Evolutionary conservation across 2,329 filamentous ascomycete species (phyloP).

Genomic region (Diaporthe sp.): DNA sequence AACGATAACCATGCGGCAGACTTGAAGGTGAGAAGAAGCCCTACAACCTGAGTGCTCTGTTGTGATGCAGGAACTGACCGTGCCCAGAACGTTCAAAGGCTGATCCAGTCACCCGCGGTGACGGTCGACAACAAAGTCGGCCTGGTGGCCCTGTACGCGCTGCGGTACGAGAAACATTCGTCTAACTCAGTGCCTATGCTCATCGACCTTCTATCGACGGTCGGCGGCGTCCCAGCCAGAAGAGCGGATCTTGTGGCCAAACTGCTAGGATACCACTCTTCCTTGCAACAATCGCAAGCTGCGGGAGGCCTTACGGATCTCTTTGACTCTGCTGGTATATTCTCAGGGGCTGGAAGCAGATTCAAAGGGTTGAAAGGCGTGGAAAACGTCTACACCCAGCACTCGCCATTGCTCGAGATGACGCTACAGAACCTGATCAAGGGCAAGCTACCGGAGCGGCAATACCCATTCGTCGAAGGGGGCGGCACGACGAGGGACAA

Average conservation of each 20-base stretch:
- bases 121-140: slow-evolving; percentile 87
- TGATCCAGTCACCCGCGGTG: slow-evolving; percentile 86
- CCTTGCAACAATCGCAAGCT: slow-evolving; percentile 83
- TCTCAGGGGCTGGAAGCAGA: slow-evolving; percentile 86
- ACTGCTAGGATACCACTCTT: slow-evolving; percentile 87
- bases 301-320: slow-evolving; percentile 88
- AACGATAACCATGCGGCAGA: slow-evolving; percentile 95
- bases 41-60: not conserved
- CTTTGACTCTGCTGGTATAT: slow-evolving; percentile 92
- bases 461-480: slow-evolving; percentile 95
- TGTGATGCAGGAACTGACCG: slow-evolving; percentile 21
- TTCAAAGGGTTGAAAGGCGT: slow-evolving; percentile 97
- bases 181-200: slow-evolving; percentile 88
- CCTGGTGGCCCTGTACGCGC: slow-evolving; percentile 92
- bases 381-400: slow-evolving; percentile 98
- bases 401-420: slow-evolving; percentile 87
- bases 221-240: slow-evolving; percentile 83
- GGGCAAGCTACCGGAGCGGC: slow-evolving; percentile 85
- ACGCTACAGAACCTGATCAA: slow-evolving; percentile 96
- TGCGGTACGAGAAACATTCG: slow-evolving; percentile 90
- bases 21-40: slow-evolving; percentile 76
- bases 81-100: slow-evolving; percentile 80
- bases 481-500: slow-evolving; percentile 91
- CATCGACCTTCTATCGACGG: slow-evolving; percentile 86
- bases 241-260: slow-evolving; percentile 86